Evolutionary conservation across 2,329 filamentous ascomycete genomes (phyloP).

Genomic region (Trichoderma cornu-damae): DNA sequence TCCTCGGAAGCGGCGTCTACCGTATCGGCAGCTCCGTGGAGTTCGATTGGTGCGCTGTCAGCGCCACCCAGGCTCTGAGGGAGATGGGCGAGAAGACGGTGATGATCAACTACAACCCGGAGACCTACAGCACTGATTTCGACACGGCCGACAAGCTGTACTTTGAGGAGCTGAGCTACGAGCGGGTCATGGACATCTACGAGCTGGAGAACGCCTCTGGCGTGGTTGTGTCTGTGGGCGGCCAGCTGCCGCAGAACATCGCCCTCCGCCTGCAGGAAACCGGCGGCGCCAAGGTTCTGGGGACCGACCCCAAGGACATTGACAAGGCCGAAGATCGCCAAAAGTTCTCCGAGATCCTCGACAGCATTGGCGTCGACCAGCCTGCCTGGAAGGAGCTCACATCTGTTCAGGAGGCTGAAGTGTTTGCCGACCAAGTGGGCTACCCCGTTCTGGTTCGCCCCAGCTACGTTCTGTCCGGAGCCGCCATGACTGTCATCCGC

Average conservation of each 20-base stretch:
- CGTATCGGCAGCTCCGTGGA: constrained; percentile 96
- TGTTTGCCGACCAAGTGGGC: constrained; percentile 76
- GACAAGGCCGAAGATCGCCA: constrained; percentile 97
- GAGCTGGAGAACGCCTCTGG: constrained; percentile 81
- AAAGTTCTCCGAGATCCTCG: constrained; percentile 96
- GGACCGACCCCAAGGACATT: constrained; percentile 89
- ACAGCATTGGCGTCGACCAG: constrained; percentile 95
- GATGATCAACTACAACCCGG: constrained; percentile 91
- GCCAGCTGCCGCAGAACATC: constrained; percentile 96
- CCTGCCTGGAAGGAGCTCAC: constrained; percentile 97
- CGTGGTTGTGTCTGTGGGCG: constrained; percentile 92
- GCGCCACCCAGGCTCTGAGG: constrained; percentile 75
- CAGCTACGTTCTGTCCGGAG: constrained; percentile 92
- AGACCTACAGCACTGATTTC: constrained; percentile 78
- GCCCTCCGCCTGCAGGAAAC: constrained; percentile 88
- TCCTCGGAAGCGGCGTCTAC: constrained; percentile 94
- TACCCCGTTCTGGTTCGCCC: constrained; percentile 96
- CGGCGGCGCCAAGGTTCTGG: constrained; percentile 83
- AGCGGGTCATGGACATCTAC: constrained; percentile 98
- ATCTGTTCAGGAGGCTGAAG: constrained; percentile 79
- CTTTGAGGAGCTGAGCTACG: constrained; percentile 94
- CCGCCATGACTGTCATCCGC: constrained; percentile 96
- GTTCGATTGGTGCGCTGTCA: constrained; percentile 98
- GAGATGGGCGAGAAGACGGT: constrained; percentile 93
- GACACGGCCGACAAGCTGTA: constrained; percentile 89